Percentiles rank a stretch among this genome's conserved stretches.
phyloP scores from a whole-genome alignment of 1,284 basidiomycete genomes.

The Violaceomyces palustris region DNA sequence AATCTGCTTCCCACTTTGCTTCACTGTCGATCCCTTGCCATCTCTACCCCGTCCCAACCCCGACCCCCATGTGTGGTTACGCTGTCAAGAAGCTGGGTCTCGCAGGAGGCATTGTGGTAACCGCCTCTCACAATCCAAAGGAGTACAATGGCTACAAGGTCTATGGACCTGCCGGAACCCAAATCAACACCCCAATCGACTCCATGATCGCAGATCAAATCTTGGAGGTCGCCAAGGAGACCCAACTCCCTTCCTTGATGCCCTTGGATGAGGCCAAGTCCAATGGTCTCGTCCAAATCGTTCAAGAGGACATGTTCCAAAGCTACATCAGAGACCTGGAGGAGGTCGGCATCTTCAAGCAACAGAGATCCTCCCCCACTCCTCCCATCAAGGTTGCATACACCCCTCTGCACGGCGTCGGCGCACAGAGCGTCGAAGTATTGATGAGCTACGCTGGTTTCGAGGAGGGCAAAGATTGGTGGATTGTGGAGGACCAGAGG shows the following conservation, averaged over 20 bases:
- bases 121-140: conserved; percentile 44
- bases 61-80: conserved; percentile 40
- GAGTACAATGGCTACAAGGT: conserved; percentile 47
- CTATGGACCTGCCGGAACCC: conserved; percentile 35
- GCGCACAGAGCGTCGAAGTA: conserved; percentile 16
- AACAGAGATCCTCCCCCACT: no score
- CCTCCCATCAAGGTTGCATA: conserved; percentile 33
- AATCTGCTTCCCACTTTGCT: conserved; percentile 36
- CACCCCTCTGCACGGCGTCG: conserved; percentile 43
- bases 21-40: conserved; percentile 24
- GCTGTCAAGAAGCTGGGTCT: conserved; percentile 36
- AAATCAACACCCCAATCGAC: conserved; percentile 46
- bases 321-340: conserved; percentile 28
- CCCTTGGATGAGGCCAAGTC: conserved; percentile 13
- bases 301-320: conserved; percentile 26
- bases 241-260: conserved; percentile 5
- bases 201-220: conserved; percentile 37
- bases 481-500: conserved; percentile 37
- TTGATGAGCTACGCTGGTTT: conserved; percentile 15
- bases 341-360: conserved; percentile 11
- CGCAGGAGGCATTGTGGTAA: conserved; percentile 42
- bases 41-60: conserved; percentile 26
- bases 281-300: conserved; percentile 11
- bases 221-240: conserved; percentile 17
- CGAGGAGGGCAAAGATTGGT: conserved; percentile 18